These are phyloP conservation scores for Aspergillus proliferans DNA, from an alignment of 2,329 filamentous ascomycete genomes.

Conservation along the genomic window DNA sequence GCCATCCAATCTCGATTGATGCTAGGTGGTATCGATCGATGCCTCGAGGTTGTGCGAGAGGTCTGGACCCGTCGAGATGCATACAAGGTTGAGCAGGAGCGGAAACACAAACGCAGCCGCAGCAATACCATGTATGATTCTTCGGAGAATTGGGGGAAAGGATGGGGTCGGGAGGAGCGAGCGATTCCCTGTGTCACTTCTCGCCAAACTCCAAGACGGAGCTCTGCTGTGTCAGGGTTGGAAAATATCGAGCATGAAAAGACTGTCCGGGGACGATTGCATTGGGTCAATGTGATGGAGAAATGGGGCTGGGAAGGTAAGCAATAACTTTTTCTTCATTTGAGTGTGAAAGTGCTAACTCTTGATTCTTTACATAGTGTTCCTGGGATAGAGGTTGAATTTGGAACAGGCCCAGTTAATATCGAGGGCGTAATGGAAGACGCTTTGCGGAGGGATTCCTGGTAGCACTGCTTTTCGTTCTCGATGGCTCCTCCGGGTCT, in stretches of 20 bases:
- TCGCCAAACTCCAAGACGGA: conserved; percentile 14
- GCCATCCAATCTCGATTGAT: conserved; percentile 57
- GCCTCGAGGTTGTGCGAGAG: conserved; percentile 58
- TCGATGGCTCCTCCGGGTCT: background rate
- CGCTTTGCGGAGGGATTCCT: background rate
- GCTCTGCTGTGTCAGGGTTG: conserved; percentile 26
- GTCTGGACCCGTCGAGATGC: conserved; percentile 60
- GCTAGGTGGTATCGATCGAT: conserved; percentile 62
- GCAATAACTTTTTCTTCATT: conserved; percentile 14
- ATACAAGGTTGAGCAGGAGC: conserved; percentile 39
- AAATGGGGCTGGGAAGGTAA: conserved; percentile 68
- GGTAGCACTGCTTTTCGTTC: background rate
- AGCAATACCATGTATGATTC: conserved; percentile 14
- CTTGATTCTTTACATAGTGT: conserved; percentile 20
- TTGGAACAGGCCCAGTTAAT: background rate
- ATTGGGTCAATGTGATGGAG: conserved; percentile 67
- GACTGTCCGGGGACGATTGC: conserved; percentile 59
- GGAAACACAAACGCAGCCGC: conserved; percentile 9
- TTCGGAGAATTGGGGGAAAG: conserved; percentile 19
- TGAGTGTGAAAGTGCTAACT: conserved; percentile 3
- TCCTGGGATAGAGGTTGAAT: conserved; percentile 30
- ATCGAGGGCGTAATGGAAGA: background rate
- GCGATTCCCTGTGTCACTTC: conserved; percentile 5
- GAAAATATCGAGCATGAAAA: conserved; percentile 52
- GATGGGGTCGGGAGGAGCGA: conserved; percentile 6